Base-by-base conservation (phyloP, 805 yeast species). In the Sungouiella blattae region DNA sequence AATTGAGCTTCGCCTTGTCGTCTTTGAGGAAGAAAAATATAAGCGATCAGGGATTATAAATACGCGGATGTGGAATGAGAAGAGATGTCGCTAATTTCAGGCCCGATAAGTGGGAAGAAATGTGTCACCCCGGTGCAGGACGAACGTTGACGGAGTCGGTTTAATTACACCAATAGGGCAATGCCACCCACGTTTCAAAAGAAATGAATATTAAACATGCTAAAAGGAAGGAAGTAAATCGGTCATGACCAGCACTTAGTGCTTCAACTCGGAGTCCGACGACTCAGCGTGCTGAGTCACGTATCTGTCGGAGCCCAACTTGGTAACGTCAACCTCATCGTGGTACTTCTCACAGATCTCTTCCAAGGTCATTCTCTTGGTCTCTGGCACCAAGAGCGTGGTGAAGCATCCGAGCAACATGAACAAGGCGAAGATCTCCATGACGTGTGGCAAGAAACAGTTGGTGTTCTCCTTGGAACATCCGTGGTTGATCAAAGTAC, bases 401-500 rank as follows among this genome's bases (percentile, higher is more conserved):
- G 79, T 61, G 53, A 72, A 64, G 50, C 78, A 50, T 71, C 96
- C 96, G 33, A 80, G 49, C 66, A 87, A 72, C 96, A 87, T 87
- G 77, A 87, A 87, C 36, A 87, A 71, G 14, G 96, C 95, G 60
- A 84, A 87, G 59, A 87, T 87, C 70, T 87, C 88, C 94, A 87
- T 87, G 48, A 87, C 95, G 51, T 87, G 95, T 28, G 87, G 87
- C 62, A 87, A 75, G 82, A 77, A 87, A 79, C 95, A 87, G 68
- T 78, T 77, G 26, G 51, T 52, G 41, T 75, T 60, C 39, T 71
- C 72, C 33, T 67, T 64, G 24, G 87, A 67, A 77, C 95, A 87
- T 44, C 77, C 74, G 63, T 83, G 91, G 73, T 83, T 72, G 38
- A 81, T 73, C 53, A 87, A 74, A 46, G 95, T 86, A 74, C 96